A percentile compares a stretch with the other conserved stretches of the same genome.
These are phyloP conservation scores for Trichoderma asperellum DNA, from an alignment of 2,329 filamentous ascomycete genomes.

Conservation along the genomic window DNA sequence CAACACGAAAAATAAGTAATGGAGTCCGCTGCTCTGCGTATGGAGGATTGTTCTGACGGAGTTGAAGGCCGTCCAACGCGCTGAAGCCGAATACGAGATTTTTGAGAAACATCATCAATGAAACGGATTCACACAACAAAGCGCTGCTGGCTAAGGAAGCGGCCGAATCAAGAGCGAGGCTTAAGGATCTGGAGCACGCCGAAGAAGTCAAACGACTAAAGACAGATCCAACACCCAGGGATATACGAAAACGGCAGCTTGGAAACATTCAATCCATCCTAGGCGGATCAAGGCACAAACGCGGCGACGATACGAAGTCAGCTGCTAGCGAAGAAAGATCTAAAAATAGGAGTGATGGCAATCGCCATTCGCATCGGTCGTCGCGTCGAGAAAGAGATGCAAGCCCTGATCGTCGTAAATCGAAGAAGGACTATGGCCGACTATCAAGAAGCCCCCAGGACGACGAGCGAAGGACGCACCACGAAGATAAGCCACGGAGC, in stretches of 20 bases:
- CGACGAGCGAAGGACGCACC: constrained; percentile 20
- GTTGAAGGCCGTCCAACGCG: constrained; percentile 62
- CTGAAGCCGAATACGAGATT: constrained; percentile 93
- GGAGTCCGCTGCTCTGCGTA: constrained; percentile 1
- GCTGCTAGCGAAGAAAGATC: constrained; percentile 27
- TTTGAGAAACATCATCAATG: constrained; percentile 82
- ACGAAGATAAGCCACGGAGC: constrained; percentile 31
- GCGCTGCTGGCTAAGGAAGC: constrained; percentile 83
- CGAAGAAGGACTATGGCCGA: constrained; percentile 34
- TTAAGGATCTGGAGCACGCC: constrained; percentile 62
- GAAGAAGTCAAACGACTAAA: constrained; percentile 51
- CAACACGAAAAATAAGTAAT: constrained; percentile 52
- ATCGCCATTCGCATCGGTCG: constrained; percentile 12
- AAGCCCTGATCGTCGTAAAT: not conserved
- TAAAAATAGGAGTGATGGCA: constrained; percentile 24
- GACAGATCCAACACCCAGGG: constrained; percentile 51
- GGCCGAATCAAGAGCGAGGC: constrained; percentile 73
- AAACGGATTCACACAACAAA: constrained; percentile 87
- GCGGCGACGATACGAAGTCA: constrained; percentile 34
- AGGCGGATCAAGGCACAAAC: constrained; percentile 43
- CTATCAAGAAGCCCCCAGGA: constrained; percentile 34
- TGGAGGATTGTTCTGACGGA: constrained; percentile 26
- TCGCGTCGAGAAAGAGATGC: constrained; percentile 31
- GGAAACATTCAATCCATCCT: constrained; percentile 65
- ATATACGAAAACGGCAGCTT: constrained; percentile 62